phyloP scores from a whole-genome alignment of 179 eudicot species.

The Camellia oleifera region DNA sequence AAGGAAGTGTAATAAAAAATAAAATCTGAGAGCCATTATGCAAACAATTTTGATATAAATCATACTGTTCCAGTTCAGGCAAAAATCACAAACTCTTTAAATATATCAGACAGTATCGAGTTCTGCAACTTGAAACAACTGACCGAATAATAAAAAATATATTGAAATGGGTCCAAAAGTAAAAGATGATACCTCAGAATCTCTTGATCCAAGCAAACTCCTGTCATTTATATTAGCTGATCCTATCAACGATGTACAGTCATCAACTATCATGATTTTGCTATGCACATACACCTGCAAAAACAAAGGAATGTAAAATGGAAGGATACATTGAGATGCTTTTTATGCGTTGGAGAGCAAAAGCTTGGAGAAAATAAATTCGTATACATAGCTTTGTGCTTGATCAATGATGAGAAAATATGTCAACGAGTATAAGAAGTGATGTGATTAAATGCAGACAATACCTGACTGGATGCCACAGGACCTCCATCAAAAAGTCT shows the following conservation, averaged over 20 bases:
- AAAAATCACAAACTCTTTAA: constrained; percentile 3
- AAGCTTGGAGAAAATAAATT: neutral
- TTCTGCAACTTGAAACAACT: neutral
- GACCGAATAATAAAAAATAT: neutral
- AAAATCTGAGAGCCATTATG: neutral
- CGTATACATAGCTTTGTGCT: neutral
- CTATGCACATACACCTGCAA: constrained; percentile 95
- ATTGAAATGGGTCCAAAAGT: neutral
- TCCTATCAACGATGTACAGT: constrained; percentile 73
- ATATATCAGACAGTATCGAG: neutral
- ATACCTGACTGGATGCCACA: constrained; percentile 88
- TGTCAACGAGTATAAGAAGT: neutral
- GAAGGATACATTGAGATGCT: neutral
- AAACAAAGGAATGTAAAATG: constrained; percentile 5
- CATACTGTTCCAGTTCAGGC: neutral
- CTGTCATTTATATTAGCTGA: constrained; percentile 97
- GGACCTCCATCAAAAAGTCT: constrained; percentile 79
- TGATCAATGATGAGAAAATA: neutral
- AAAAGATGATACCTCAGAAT: constrained; percentile 71
- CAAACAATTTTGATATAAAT: neutral
- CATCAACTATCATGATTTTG: constrained; percentile 96
- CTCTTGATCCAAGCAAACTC: constrained; percentile 96
- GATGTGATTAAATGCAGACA: neutral
- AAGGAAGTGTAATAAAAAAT: neutral
- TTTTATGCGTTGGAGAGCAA: neutral